These are phyloP conservation scores for Pseudotsuga menziesii DNA, from an alignment of 75 land plant species.

Conservation along the genomic window DNA sequence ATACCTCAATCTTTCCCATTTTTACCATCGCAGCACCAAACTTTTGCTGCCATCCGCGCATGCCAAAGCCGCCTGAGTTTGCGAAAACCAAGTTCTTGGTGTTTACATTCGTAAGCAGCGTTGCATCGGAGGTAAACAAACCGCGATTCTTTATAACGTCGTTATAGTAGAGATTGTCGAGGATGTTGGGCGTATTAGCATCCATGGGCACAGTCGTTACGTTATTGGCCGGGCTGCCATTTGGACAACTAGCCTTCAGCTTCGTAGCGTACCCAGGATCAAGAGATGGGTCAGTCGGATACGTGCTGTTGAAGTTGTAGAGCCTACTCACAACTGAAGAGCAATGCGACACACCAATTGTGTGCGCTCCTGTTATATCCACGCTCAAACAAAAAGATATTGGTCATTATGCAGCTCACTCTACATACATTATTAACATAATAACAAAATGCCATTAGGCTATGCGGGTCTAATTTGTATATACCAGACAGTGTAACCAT, in stretches of 20 bases:
- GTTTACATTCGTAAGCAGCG: constrained; percentile 24
- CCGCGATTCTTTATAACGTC: constrained; percentile 32
- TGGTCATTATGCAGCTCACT: not conserved
- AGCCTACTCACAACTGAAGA: constrained; percentile 1
- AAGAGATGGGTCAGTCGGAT: constrained; percentile 11
- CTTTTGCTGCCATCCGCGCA: constrained; percentile 21
- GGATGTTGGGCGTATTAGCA: constrained; percentile 19
- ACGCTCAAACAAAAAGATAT: not conserved
- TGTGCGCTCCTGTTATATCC: constrained; percentile 28
- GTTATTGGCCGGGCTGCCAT: not conserved
- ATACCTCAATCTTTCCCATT: constrained; percentile 44
- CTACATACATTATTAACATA: not conserved
- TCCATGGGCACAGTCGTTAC: constrained; percentile 19
- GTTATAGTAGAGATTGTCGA: constrained; percentile 48
- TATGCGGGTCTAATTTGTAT: not conserved
- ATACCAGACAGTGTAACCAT: constrained; percentile 59
- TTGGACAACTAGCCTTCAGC: constrained; percentile 25
- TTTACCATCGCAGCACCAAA: constrained; percentile 55
- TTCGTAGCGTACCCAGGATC: constrained; percentile 23
- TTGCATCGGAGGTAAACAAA: constrained; percentile 56
- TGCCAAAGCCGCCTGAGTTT: constrained; percentile 35
- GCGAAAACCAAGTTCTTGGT: constrained; percentile 26
- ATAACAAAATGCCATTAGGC: not conserved
- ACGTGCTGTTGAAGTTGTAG: constrained; percentile 22
- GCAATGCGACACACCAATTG: constrained; percentile 24